Evolutionary conservation across 1,139 yeast species (phyloP).

Genomic region (Kodamaea suecica): DNA sequence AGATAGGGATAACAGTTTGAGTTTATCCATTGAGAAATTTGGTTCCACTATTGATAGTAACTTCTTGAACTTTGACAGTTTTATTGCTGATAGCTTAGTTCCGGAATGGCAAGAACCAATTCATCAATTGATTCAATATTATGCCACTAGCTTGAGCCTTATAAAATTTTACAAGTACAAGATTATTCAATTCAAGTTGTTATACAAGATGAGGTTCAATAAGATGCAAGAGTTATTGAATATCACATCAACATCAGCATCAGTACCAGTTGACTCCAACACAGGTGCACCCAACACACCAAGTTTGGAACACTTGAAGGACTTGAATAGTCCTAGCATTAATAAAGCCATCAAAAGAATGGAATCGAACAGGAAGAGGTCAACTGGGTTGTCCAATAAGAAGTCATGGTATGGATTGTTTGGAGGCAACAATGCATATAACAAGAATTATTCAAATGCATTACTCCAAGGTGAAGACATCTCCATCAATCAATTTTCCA

Average conservation of each 20-base stretch:
- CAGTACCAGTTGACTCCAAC: conserved; percentile 2
- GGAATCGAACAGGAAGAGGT: conserved; percentile 25
- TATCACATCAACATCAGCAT: conserved; percentile 15
- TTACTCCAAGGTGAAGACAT: conserved; percentile 11
- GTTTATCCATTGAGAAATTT: conserved; percentile 40
- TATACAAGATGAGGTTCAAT: conserved; percentile 40
- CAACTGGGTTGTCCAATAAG: conserved; percentile 20
- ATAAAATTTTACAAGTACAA: conserved; percentile 47
- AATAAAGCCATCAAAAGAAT: conserved; percentile 34
- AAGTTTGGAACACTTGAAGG: conserved; percentile 28
- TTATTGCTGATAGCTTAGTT: conserved; percentile 31
- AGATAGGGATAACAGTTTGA: conserved; percentile 24
- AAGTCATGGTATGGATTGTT: conserved; percentile 48
- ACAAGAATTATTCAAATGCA: conserved; percentile 11
- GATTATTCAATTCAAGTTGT: conserved; percentile 40
- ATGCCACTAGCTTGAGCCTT: conserved; percentile 35
- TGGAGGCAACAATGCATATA: conserved; percentile 35
- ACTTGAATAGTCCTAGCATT: conserved; percentile 42
- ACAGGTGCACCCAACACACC: conserved; percentile 13
- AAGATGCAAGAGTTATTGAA: conserved; percentile 39
- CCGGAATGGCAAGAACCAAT: conserved; percentile 50
- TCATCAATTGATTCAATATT: conserved; percentile 41
- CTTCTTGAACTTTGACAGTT: conserved; percentile 41
- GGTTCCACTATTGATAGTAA: conserved; percentile 46
- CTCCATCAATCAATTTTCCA: conserved; percentile 6